phyloP scores from a whole-genome alignment of 2,329 filamentous ascomycete genomes.

The Beauveria pseudobassiana region DNA sequence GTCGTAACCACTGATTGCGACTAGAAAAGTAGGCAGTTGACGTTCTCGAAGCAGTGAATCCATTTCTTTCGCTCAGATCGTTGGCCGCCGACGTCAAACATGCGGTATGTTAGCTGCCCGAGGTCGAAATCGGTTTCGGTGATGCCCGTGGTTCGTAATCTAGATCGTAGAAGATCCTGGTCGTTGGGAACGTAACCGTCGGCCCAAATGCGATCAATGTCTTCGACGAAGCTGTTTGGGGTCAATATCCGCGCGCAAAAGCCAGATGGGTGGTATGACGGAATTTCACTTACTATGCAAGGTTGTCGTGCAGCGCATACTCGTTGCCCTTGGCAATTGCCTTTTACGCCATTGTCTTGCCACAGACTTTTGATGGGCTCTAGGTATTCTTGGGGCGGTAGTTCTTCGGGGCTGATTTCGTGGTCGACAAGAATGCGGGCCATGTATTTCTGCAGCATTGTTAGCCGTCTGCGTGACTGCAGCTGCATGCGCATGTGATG shows the following conservation, averaged over 20 bases:
- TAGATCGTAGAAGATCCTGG: constrained; percentile 86
- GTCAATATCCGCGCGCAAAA: constrained; percentile 3
- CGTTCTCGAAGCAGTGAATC: constrained; percentile 95
- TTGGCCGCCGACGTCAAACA: constrained; percentile 93
- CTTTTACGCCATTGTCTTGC: constrained; percentile 72
- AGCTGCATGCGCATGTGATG: neutral
- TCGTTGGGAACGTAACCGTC: constrained; percentile 81
- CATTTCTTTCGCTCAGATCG: constrained; percentile 93
- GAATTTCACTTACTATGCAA: constrained; percentile 69
- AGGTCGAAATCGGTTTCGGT: constrained; percentile 92
- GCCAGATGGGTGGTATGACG: too few species aligned
- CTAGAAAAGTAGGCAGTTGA: constrained; percentile 84
- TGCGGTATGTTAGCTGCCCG: constrained; percentile 86
- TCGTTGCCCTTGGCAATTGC: constrained; percentile 94
- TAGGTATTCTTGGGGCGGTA: constrained; percentile 70
- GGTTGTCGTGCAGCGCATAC: constrained; percentile 91
- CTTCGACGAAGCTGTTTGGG: constrained; percentile 66
- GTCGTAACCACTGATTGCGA: constrained; percentile 93
- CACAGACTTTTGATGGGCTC: constrained; percentile 78
- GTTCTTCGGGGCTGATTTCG: constrained; percentile 76
- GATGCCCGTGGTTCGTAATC: constrained; percentile 88
- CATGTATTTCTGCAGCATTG: constrained; percentile 58
- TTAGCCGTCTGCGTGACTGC: constrained; percentile 10
- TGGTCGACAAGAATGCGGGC: constrained; percentile 69
- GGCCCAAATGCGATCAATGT: constrained; percentile 67